Percentiles rank a stretch among this genome's conserved stretches.
These are phyloP conservation scores for Yamadazyma jaroonii DNA, from an alignment of 1,139 yeast genomes.

Conservation along the genomic window DNA sequence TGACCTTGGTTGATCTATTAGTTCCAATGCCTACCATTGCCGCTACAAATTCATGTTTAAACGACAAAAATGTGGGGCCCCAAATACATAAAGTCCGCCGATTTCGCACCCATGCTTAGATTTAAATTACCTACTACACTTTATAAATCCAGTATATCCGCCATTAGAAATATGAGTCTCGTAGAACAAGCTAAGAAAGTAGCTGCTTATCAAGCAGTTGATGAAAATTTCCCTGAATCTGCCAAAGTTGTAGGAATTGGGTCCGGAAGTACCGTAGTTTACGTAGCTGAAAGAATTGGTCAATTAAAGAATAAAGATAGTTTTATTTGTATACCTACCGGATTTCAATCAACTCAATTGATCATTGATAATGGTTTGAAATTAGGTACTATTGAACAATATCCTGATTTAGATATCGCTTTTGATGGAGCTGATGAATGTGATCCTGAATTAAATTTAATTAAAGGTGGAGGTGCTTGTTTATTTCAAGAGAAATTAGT, in stretches of 20 bases:
- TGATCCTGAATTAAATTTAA: conserved; percentile 70
- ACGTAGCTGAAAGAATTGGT: conserved; percentile 92
- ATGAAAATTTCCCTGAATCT: conserved; percentile 69
- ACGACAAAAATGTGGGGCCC: background rate
- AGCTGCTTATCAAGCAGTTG: conserved; percentile 93
- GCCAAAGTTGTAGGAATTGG: conserved; percentile 91
- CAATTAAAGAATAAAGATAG: conserved; percentile 56
- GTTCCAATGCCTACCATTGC: too few species aligned
- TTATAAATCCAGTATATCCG: background rate
- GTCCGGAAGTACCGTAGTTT: conserved; percentile 94
- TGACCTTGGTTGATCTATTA: too few species aligned
- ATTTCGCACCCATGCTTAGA: conserved; percentile 2
- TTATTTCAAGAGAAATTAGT: conserved; percentile 94
- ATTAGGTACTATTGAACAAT: conserved; percentile 82
- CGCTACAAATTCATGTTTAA: too few species aligned
- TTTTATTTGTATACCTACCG: conserved; percentile 88
- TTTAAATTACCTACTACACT: conserved; percentile 1
- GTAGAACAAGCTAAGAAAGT: conserved; percentile 72
- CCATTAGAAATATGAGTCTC: conserved; percentile 16
- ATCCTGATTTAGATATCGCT: conserved; percentile 78
- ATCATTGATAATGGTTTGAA: conserved; percentile 78
- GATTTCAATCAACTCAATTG: conserved; percentile 88
- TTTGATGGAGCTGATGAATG: conserved; percentile 99
- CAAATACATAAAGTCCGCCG: too few species aligned
- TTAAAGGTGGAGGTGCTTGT: conserved; percentile 99